Evolutionary conservation across 208 protist genomes (phyloP).

Genomic region (Acanthamoeba healyi): DNA sequence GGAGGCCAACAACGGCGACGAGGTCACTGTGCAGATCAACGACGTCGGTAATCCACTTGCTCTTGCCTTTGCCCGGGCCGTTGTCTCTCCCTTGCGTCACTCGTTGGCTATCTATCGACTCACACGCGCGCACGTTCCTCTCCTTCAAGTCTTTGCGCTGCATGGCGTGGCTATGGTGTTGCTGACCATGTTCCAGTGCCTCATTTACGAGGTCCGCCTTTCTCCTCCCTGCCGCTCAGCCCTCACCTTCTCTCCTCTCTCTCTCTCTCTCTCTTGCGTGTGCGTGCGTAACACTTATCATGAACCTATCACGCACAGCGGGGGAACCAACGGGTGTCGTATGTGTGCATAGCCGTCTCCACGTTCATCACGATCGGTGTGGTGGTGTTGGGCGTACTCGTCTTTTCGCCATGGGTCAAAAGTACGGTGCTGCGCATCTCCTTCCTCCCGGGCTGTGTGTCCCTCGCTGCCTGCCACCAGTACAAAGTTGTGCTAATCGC

Average conservation of each 20-base stretch:
- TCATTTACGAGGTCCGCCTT: conserved; percentile 58
- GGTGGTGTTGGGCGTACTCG: conserved; percentile 1
- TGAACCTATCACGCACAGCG: not conserved
- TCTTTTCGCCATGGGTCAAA: conserved; percentile 37
- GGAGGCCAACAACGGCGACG: conserved; percentile 10
- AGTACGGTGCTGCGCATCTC: not conserved
- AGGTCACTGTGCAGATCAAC: conserved; percentile 10
- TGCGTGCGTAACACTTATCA: not conserved
- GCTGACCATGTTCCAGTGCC: conserved; percentile 60
- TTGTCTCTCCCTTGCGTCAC: not conserved
- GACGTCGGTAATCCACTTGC: not conserved
- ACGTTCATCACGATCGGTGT: not conserved
- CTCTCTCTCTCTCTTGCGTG: too few species aligned
- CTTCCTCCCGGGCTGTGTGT: too few species aligned
- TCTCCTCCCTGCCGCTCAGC: not conserved
- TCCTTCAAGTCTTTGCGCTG: conserved; percentile 40
- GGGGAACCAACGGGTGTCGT: conserved; percentile 18
- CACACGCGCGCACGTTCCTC: not conserved
- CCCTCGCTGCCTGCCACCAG: too few species aligned
- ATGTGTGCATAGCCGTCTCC: conserved; percentile 7
- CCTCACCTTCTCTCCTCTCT: not conserved
- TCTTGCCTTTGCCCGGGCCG: not conserved
- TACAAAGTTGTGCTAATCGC: too few species aligned
- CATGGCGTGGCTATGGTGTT: conserved; percentile 8
- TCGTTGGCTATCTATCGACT: too few species aligned